Base-by-base conservation (phyloP, 129 eudicot species). In the Kitagawia praeruptora region DNA sequence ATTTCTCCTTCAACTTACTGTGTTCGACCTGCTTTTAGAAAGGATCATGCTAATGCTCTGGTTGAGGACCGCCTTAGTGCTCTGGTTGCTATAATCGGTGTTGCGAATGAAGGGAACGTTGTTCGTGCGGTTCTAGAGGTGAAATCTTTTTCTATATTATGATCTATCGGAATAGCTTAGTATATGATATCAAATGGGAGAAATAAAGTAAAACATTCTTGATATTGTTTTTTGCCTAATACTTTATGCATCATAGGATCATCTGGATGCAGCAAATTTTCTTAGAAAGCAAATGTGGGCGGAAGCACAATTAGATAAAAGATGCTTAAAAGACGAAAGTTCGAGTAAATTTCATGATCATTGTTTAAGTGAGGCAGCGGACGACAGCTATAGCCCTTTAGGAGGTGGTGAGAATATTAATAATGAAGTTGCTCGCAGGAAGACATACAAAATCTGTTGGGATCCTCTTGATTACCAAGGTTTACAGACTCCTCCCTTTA, bases 221-320 rank as follows among this genome's bases (percentile, higher is more conserved):
- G 19, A 31, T 64, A 12, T 47, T 46, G 15, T 13, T 73, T 40
- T 34, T 39, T 39, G 40, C 72, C 81, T 85, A 48, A 82, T 47
- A 54, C 41, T 38, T 67, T 70, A 56, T 77, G 44, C 75, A 70
- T 74, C 83, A 76, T 88, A 94, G 98, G 98, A 95, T 31, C 97
- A 97, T 38, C 83, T 91, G 85, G 98, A 95, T 85, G 96, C 94
- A 42, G 97, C 93, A 66, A 90, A 79, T 82, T 86, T 96, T 77
- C 91, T 92, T 69, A 90, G 92, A 84, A 95, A 95, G 87, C 98
- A 95, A 85, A 92, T 95, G 96, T 95, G 93, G 98, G 89, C 94
- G 1, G 98, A 95, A 85, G 91, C 98, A 56, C 96, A 95, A 80
- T 85, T 92, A 16, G 98, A 90, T 78, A 95, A 92, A 78, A 89